Base-by-base conservation (phyloP, 2,329 filamentous ascomycete species). In the Diplocarpon rosae region DNA sequence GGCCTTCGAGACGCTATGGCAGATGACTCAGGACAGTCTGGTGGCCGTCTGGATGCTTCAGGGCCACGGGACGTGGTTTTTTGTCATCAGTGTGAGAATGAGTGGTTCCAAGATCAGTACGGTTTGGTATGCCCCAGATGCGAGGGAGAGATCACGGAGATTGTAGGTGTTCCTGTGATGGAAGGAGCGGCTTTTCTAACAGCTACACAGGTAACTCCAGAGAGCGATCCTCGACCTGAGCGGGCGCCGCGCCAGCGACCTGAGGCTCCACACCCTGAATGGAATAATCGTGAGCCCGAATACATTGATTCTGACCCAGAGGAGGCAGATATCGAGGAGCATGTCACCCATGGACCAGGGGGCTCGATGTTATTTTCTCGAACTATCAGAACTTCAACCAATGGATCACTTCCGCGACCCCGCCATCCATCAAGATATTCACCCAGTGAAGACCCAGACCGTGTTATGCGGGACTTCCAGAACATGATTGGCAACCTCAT, bases 41-140 rank as follows among this genome's bases (percentile, higher is more conserved):
- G 32, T 15, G 20, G 34, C 32, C 44, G 69, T 56, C 68, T 79
- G 46, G 71, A 75, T 59, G 69, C 70, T 51, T 65, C 63, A 16
- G 57, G 62, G 5, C 66, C 66, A 50, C 71, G 77, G 51, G 85
- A 94, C 60, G 76, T 90, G 52, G 81, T 95, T 43, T 93, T 75
- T 63, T 98, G 92, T 65, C 87, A 96, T 65, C 67, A 73, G 48
- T 96, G 92, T 66, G 63, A 73, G 42, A 67, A 83, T 51, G 83
- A 95, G 62, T 96, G 88, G 87, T 85, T 83, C 58, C 71, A 77
- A 48, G 76, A 85, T 48, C 74, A 83, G 51, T 70, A 74, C 52
- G 80, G 73, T 20, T 66, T 94, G 50, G 68, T 66, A 13, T 98
- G 92, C 60, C 87, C 88, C 13, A 64, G 68, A n/a, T 98, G 92